These are phyloP conservation scores for Dissophora globulifera DNA, from an alignment of 192 early-diverging fungal species.

Conservation along the genomic window DNA sequence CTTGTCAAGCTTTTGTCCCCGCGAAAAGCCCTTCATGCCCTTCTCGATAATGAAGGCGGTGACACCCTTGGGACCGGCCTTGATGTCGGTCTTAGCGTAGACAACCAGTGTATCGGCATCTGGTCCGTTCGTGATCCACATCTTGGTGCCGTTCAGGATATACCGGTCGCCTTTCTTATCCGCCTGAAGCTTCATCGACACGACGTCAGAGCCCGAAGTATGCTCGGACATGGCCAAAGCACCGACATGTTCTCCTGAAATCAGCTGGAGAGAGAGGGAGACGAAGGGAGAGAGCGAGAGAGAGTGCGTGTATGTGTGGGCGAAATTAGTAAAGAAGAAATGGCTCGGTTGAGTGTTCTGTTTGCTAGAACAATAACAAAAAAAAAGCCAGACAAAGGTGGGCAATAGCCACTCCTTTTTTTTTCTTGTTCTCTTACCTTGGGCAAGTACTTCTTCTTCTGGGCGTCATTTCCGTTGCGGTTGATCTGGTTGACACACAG, in stretches of 20 bases:
- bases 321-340: too few species aligned
- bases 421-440: slow-evolving; percentile 53
- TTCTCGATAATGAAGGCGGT: slow-evolving; percentile 96
- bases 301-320: background rate
- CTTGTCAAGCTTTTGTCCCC: slow-evolving; percentile 91
- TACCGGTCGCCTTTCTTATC: slow-evolving; percentile 87
- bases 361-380: too few species aligned
- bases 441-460: slow-evolving; percentile 92
- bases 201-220: slow-evolving; percentile 91
- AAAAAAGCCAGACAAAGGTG: too few species aligned
- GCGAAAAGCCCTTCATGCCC: slow-evolving; percentile 87
- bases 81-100: slow-evolving; percentile 88
- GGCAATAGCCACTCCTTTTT: too few species aligned
- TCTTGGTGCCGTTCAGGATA: slow-evolving; percentile 89
- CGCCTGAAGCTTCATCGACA: slow-evolving; percentile 87
- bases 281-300: background rate
- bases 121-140: slow-evolving; percentile 98
- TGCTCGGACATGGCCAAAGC: slow-evolving; percentile 96
- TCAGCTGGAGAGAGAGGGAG: slow-evolving; percentile 66
- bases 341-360: slow-evolving; percentile 2
- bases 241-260: slow-evolving; percentile 89
- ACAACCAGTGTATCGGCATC: slow-evolving; percentile 92
- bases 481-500: slow-evolving; percentile 97
- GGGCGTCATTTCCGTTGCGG: slow-evolving; percentile 86
- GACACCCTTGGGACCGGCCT: slow-evolving; percentile 86